Evolutionary conservation across 345 rosid genomes (phyloP).

Genomic region (Dipteronia sinensis): DNA sequence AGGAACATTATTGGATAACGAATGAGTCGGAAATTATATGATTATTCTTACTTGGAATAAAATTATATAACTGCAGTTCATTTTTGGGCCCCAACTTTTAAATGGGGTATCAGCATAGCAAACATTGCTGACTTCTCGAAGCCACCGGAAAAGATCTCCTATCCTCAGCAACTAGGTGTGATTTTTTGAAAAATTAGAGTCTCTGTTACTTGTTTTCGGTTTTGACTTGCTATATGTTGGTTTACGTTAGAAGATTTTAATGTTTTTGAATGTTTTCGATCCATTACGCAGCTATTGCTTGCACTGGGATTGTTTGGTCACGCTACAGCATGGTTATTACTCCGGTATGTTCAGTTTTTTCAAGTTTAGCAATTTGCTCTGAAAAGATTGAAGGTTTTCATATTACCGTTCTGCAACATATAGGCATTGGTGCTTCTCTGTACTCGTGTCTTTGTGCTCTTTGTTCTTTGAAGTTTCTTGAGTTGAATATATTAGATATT

Average conservation of each 20-base stretch:
- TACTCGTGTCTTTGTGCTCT: no score
- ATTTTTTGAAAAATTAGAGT: no score
- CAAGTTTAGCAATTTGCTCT: no score
- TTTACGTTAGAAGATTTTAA: background rate
- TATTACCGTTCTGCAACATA: no score
- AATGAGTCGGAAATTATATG: no score
- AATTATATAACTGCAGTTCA: conserved; percentile 21
- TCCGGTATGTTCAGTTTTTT: conserved; percentile 27
- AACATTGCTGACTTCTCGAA: conserved; percentile 52
- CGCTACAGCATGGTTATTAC: conserved; percentile 29
- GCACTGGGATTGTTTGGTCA: conserved; percentile 33
- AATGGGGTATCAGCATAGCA: conserved; percentile 56
- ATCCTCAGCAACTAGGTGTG: conserved; percentile 50
- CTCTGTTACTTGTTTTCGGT: background rate
- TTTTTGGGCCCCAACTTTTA: conserved; percentile 64
- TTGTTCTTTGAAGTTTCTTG: no score
- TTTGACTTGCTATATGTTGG: background rate
- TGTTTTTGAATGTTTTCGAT: background rate
- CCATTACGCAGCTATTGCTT: conserved; percentile 23
- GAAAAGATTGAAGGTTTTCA: no score
- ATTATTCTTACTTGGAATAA: background rate
- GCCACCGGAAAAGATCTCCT: conserved; percentile 53
- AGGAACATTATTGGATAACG: background rate
- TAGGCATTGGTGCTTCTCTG: no score
- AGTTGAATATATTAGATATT: no score